These are phyloP conservation scores for Plasmodium berghei DNA, from an alignment of 169 alveolate species.

Conservation along the genomic window DNA sequence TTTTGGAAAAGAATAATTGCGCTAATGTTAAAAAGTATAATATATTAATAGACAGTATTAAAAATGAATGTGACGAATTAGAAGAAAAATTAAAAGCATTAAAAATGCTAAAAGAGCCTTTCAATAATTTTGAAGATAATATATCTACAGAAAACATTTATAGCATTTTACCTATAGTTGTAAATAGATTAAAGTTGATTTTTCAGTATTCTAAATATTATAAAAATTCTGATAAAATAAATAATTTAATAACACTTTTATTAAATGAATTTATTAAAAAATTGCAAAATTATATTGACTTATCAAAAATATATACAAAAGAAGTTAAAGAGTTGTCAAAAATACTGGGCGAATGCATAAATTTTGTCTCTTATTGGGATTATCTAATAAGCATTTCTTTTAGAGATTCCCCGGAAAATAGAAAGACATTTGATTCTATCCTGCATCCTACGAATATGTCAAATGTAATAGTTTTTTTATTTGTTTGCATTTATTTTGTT, in stretches of 20 bases:
- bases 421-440: constrained; percentile 22
- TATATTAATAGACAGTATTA: constrained; percentile 17
- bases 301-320: constrained; percentile 63
- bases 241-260: constrained; percentile 48
- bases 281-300: constrained; percentile 52
- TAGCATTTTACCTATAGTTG: constrained; percentile 58
- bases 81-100: constrained; percentile 70
- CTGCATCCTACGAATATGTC: constrained; percentile 28
- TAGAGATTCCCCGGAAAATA: constrained; percentile 8
- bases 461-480: constrained; percentile 29
- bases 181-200: constrained; percentile 61
- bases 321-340: constrained; percentile 62
- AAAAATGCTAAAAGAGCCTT: constrained; percentile 63
- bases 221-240: constrained; percentile 59
- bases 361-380: constrained; percentile 71
- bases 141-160: constrained; percentile 43
- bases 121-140: constrained; percentile 33
- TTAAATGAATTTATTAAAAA: constrained; percentile 60
- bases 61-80: constrained; percentile 46
- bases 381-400: constrained; percentile 45
- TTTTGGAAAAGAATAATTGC: constrained; percentile 51
- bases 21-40: constrained; percentile 54
- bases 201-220: constrained; percentile 69
- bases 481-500: not conserved
- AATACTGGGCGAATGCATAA: constrained; percentile 57